Conservation (phyloP, 192 early-diverging fungal species). For the Obelidium mucronatum region DNA sequence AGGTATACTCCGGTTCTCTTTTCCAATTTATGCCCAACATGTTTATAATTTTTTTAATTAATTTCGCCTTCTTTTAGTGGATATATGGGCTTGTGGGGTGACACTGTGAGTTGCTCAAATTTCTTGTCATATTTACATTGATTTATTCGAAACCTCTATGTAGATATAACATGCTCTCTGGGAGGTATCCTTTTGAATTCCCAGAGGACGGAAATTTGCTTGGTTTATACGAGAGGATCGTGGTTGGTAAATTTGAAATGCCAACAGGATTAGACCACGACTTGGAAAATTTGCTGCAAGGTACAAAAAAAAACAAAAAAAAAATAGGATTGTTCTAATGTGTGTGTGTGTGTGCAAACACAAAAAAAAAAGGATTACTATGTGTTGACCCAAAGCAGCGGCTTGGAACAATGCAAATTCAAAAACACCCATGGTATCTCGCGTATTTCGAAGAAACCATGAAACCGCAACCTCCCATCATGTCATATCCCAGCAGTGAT, state of each 20-base stretch:
- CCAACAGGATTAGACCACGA: slow-evolving; percentile 48
- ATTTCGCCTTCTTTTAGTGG: too few species aligned
- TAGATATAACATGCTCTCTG: slow-evolving; percentile 66
- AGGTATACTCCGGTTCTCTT: slow-evolving; percentile 38
- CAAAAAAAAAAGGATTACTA: slow-evolving; percentile 61
- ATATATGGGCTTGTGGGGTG: slow-evolving; percentile 66
- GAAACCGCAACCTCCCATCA: slow-evolving; percentile 33
- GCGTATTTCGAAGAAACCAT: slow-evolving; percentile 35
- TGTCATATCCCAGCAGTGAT: slow-evolving; percentile 45
- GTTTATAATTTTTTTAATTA: not conserved
- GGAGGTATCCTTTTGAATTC: slow-evolving; percentile 65
- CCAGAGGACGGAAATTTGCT: slow-evolving; percentile 61
- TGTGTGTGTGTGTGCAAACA: too few species aligned
- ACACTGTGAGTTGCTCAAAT: slow-evolving; percentile 45
- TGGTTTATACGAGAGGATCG: slow-evolving; percentile 58
- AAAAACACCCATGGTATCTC: slow-evolving; percentile 52
- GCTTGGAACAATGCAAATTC: slow-evolving; percentile 46
- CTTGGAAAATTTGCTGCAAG: slow-evolving; percentile 47
- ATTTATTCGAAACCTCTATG: not conserved
- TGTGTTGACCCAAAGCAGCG: slow-evolving; percentile 47
- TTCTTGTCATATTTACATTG: not conserved
- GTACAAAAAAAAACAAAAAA: too few species aligned
- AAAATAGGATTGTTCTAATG: not conserved
- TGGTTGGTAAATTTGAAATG: slow-evolving; percentile 49
- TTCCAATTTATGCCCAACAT: not conserved